Conservation (phyloP, 2,329 filamentous ascomycete species). For the Alternaria sp. region DNA sequence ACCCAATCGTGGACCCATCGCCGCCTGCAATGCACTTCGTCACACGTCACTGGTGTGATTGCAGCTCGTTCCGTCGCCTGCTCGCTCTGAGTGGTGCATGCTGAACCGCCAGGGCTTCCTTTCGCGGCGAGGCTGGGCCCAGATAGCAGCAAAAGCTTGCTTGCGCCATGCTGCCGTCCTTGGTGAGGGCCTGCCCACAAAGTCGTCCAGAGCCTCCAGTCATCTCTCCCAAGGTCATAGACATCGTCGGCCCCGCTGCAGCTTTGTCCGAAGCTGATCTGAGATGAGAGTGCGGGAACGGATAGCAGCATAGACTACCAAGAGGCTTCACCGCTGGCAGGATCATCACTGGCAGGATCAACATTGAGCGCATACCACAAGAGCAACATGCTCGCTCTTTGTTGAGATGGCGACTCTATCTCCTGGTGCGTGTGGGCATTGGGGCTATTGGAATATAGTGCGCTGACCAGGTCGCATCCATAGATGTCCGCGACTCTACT, state of each 20-base stretch:
- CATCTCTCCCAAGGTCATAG: background rate
- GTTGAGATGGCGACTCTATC: constrained; percentile 38
- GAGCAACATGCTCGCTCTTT: constrained; percentile 17
- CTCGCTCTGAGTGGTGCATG: constrained; percentile 23
- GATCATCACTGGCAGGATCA: background rate
- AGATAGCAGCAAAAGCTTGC: constrained; percentile 10
- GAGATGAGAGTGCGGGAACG: constrained; percentile 8
- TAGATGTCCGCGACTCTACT: constrained; percentile 50
- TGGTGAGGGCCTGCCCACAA: constrained; percentile 7
- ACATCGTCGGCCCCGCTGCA: constrained; percentile 1
- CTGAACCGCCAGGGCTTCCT: constrained; percentile 22
- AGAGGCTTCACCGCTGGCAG: constrained; percentile 11
- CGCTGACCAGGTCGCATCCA: constrained; percentile 33
- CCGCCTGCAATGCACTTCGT: constrained; percentile 24
- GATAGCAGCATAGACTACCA: constrained; percentile 11
- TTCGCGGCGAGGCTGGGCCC: constrained; percentile 18
- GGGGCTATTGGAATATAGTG: constrained; percentile 16
- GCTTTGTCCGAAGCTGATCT: constrained; percentile 8
- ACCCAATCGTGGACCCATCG: constrained; percentile 8
- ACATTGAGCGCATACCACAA: constrained; percentile 13
- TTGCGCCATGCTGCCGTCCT: constrained; percentile 8
- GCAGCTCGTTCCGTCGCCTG: constrained; percentile 10
- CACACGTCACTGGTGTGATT: constrained; percentile 22
- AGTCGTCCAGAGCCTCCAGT: background rate
- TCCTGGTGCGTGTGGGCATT: constrained; percentile 29